phyloP scores from a whole-genome alignment of 768 basidiomycete species.

The Psilocybe tampanensis region DNA sequence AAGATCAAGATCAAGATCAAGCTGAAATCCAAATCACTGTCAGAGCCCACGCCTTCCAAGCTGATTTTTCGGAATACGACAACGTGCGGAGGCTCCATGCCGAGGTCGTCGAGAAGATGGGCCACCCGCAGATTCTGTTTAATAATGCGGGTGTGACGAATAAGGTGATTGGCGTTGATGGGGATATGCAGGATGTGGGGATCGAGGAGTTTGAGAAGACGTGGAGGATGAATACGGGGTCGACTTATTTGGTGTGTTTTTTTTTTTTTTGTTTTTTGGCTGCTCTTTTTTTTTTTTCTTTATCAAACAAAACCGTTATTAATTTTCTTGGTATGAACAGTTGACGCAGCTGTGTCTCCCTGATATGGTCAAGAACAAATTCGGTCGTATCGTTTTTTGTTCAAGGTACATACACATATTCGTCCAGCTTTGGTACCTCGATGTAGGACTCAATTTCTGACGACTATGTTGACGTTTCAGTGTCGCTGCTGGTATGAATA shows the following conservation, averaged over 20 bases:
- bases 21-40: no score
- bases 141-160: constrained; percentile 51
- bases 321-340: constrained; percentile 23
- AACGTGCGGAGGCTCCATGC: constrained; percentile 43
- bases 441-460: no score
- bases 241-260: constrained; percentile 43
- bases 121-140: constrained; percentile 53
- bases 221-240: constrained; percentile 52
- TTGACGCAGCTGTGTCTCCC: constrained; percentile 54
- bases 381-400: constrained; percentile 52
- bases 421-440: not conserved
- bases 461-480: constrained; percentile 20
- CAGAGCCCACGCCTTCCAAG: constrained; percentile 55
- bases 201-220: constrained; percentile 46
- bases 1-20: constrained; percentile 34
- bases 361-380: constrained; percentile 50
- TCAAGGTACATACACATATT: constrained; percentile 38
- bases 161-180: constrained; percentile 42
- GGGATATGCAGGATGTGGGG: constrained; percentile 46
- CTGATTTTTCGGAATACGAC: constrained; percentile 49
- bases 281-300: not conserved
- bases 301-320: no score
- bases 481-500: constrained; percentile 44
- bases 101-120: constrained; percentile 43
- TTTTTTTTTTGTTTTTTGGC: not conserved